Base-by-base conservation (phyloP, 2,329 filamentous ascomycete species). In the Clarireedia paspali region DNA sequence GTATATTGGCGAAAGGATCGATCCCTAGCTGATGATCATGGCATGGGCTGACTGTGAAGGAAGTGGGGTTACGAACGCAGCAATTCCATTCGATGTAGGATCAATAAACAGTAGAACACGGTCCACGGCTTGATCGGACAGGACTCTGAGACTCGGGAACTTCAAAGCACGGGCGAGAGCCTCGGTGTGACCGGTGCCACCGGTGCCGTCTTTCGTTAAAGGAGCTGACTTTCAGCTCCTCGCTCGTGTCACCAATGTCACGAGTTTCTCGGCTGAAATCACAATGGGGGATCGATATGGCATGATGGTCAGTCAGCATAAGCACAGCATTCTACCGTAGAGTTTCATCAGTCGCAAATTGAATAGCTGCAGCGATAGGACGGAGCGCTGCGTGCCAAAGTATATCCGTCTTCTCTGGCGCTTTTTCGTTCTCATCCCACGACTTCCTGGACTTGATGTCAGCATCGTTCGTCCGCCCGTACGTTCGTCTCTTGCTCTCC, bases 1-100 rank as follows among this genome's bases (percentile, higher is more conserved):
- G 49, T 61, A 61, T 57, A 55, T 59, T 50, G 36, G 50, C 26
- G 34, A 50, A 48, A 50, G 39, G 57, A 49, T 54, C 24, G 12
- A 47, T 48, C 47, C 24, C 50, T 50, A 39, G 49, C n/a, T 53
- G 39, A n/a, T 50, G 48, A 55, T 47, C 40, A 54, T 47, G 39
- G 23, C 38, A 24, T 42, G 52, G 34, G 51, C 40, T 51, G 47
- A 47, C 26, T 45, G 30, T 34, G 34, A 50, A 56, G 50, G 27
- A 49, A 42, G 57, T 57, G 59, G 58, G 53, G 60, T 42, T n/a
- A 9, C n/a, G 56, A 58, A 55, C 38, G 55, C 40, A 47, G 47
- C 47, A 57, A 46, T 14, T 42, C 39, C 39, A 20, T 42, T 20
- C 20, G 20, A 42, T 42, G 20, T 17, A 20, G 23, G 26, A 45